phyloP scores from a whole-genome alignment of 2,329 filamentous ascomycete species.

The Ophiostoma quercus region DNA sequence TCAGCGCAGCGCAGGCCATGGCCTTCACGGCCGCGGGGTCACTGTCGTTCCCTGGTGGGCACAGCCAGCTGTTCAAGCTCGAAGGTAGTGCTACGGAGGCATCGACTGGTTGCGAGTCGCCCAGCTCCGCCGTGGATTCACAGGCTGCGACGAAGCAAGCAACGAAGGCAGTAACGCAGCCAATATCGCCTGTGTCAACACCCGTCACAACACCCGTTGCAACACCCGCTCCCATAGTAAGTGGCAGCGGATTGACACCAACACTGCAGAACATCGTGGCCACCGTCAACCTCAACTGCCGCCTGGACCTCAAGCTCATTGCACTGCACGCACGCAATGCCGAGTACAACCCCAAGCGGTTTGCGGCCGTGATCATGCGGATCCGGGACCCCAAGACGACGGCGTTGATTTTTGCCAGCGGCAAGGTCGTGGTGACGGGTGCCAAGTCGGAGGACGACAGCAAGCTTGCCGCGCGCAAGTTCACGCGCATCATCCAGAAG shows the following conservation, averaged over 20 bases:
- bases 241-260: slow-evolving; percentile 80
- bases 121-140: neutral
- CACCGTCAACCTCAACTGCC: slow-evolving; percentile 96
- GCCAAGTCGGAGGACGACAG: slow-evolving; percentile 97
- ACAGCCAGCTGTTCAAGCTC: slow-evolving; percentile 56
- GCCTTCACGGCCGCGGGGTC: slow-evolving; percentile 90
- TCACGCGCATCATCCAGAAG: slow-evolving; percentile 98
- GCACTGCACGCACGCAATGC: slow-evolving; percentile 96
- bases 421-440: slow-evolving; percentile 99
- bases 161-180: no score
- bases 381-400: slow-evolving; percentile 99
- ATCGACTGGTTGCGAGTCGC: neutral
- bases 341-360: slow-evolving; percentile 99
- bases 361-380: slow-evolving; percentile 98
- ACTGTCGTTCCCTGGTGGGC: slow-evolving; percentile 82
- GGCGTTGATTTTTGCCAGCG: slow-evolving; percentile 92
- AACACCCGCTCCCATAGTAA: slow-evolving; percentile 31
- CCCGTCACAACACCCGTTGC: slow-evolving; percentile 88
- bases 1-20: slow-evolving; percentile 88
- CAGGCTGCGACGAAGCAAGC: neutral
- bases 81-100: slow-evolving; percentile 12
- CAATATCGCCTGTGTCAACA: slow-evolving; percentile 42
- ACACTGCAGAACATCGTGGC: slow-evolving; percentile 93
- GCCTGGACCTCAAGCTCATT: slow-evolving; percentile 97
- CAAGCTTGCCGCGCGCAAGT: slow-evolving; percentile 94